These are phyloP conservation scores for Orbilia brochopaga DNA, from an alignment of 2,329 filamentous ascomycete species.

Conservation along the genomic window DNA sequence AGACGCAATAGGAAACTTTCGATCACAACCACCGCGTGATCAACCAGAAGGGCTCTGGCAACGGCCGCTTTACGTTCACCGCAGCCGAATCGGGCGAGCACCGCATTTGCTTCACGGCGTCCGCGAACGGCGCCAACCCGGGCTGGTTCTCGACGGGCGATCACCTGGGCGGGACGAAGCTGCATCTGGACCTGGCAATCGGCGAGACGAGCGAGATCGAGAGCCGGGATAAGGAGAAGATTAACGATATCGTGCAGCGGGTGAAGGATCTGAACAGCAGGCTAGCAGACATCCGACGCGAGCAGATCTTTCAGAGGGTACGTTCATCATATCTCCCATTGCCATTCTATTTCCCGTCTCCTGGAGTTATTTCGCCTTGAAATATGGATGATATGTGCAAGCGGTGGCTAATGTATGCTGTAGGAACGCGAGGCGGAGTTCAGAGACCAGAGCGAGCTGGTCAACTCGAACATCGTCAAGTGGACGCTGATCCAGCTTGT, in stretches of 20 bases:
- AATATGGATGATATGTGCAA: background rate
- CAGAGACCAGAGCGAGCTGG: conserved; percentile 93
- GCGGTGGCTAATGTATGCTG: conserved; percentile 29
- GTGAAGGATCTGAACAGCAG: conserved; percentile 87
- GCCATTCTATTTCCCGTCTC: background rate
- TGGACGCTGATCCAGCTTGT: conserved; percentile 92
- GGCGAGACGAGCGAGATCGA: conserved; percentile 94
- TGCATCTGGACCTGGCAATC: conserved; percentile 88
- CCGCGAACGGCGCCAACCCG: conserved; percentile 70
- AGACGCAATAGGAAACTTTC: conserved; percentile 73
- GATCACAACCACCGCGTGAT: conserved; percentile 98
- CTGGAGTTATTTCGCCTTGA: too few species aligned
- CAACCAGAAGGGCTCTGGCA: conserved; percentile 75
- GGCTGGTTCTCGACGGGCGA: conserved; percentile 72
- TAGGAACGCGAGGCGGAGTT: conserved; percentile 98
- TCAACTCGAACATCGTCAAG: conserved; percentile 86
- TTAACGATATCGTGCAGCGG: conserved; percentile 84
- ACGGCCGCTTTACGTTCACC: conserved; percentile 92
- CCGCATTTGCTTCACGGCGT: conserved; percentile 78
- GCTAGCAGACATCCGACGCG: conserved; percentile 83
- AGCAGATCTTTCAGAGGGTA: conserved; percentile 96
- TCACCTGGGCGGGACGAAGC: conserved; percentile 74
- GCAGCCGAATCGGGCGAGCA: conserved; percentile 95
- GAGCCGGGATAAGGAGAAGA: conserved; percentile 89
- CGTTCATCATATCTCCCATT: conserved; percentile 53